Base-by-base conservation (phyloP, 306 rosid genomes). In the Trichosanthes truncata region DNA sequence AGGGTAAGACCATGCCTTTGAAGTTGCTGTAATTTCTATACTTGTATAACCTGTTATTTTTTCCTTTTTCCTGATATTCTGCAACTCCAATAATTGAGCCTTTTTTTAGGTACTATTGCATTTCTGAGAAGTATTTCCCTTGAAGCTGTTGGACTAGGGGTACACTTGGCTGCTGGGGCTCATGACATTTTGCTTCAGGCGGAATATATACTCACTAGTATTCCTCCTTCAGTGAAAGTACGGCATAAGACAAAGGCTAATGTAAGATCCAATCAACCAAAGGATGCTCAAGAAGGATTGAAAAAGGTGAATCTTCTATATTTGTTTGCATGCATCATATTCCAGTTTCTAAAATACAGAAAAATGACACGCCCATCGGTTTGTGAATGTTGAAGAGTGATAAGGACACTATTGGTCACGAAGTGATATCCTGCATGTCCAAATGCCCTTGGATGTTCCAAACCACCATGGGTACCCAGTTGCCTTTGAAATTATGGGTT, bases 121-220 rank as follows among this genome's bases (percentile, higher is more conserved):
- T 95, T 95, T 86, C 97, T 95, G 79, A 90, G 90, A 85, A 95
- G 99, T 86, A 89, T 95, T 87, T 93, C 99, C 51, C 86, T 93
- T 87, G 99, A 95, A 90, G 97, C 99, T 81, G 88, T 95, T 87
- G 99, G 91, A 75, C 93, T 95, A 23, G 99, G 97, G 81, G 99
- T 95, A 74, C 99, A 95, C 91, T 86, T 95, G 84, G 99, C 99
- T 36, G 97, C 97, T 59, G 97, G 97, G 57, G 92, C 97, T 80
- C 91, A 93, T 72, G 97, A 95, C 79, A 86, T 95, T 87, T 82
- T 95, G 75, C 88, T 89, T 36, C 97, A 89, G 86, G 97, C 97
- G 5, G 99, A 95, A 81, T 88, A 84, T 85, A 86, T 84, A 75
- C 84, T 91, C 20, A 83, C 97, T 79, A 90, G 94, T 84, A 55